A percentile compares a stretch with the other conserved stretches of the same genome.
phyloP scores from a whole-genome alignment of 805 yeast species.

The Candida andamanensis region DNA sequence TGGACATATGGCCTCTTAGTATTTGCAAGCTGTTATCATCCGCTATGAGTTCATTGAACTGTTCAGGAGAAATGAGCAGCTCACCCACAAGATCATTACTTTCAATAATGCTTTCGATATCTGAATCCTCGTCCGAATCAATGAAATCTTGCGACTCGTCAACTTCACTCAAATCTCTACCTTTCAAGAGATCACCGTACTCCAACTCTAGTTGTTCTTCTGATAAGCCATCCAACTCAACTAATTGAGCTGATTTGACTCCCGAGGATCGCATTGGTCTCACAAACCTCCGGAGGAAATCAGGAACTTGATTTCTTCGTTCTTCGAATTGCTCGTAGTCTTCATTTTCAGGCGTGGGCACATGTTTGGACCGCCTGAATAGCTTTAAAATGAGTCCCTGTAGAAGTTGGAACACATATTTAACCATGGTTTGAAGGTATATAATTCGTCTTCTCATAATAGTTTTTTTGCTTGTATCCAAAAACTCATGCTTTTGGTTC shows the following conservation, averaged over 20 bases:
- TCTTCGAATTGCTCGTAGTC: constrained; percentile 14
- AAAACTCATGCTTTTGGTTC: neutral
- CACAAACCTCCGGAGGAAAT: constrained; percentile 22
- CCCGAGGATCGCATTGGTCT: too few species aligned
- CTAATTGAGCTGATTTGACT: neutral
- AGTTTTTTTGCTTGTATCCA: constrained; percentile 9
- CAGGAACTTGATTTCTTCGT: constrained; percentile 20
- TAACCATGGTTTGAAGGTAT: constrained; percentile 17
- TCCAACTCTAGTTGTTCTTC: constrained; percentile 17
- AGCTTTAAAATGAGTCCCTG: constrained; percentile 15
- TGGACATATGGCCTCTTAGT: constrained; percentile 23
- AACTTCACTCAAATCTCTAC: constrained; percentile 22
- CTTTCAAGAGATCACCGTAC: constrained; percentile 21
- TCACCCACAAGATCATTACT: constrained; percentile 12
- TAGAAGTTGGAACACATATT: constrained; percentile 18
- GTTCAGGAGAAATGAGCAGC: constrained; percentile 18
- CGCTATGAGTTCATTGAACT: constrained; percentile 19
- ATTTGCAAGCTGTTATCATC: constrained; percentile 13
- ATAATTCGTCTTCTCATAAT: constrained; percentile 17
- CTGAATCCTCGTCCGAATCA: constrained; percentile 12
- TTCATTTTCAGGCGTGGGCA: constrained; percentile 10
- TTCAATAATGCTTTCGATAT: constrained; percentile 12
- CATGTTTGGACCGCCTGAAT: constrained; percentile 1
- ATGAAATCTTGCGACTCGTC: constrained; percentile 7
- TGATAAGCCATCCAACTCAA: constrained; percentile 12